Base-by-base conservation (phyloP, 345 rosid genomes). In the Rhizophora apiculata region DNA sequence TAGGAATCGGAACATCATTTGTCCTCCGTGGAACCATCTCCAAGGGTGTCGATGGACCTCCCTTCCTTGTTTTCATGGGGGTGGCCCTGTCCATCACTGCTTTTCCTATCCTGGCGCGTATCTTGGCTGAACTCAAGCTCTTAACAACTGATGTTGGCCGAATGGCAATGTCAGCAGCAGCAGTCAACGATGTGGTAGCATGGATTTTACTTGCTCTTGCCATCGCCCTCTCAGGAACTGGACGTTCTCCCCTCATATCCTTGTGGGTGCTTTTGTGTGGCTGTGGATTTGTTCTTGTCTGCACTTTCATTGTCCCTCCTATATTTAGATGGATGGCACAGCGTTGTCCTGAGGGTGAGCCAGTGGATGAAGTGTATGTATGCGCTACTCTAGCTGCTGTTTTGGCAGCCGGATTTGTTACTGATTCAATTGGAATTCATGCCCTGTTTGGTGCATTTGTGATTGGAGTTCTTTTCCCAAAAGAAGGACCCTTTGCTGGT, bases 181-280 rank as follows among this genome's bases (percentile, higher is more conserved):
- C 93, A 0, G 86, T 91, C 52, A 89, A 86, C 52, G 97, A 91
- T 61, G 79, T 91, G 18, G 85, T 86, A 3, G 97, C 97, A 8
- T 91, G 96, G 97, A 73, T 91, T 69, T 83, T 91, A 8, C 93
- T 91, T 9, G 96, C 96, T 56, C 90, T 91, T 8, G 97, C 96
- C 22, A 68, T 91, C 34, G 89, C 96, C 34, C 83, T 89, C 49
- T 78, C 91, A 0, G 90, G 92, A 37, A 54, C 82, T 15, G 76
- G 76, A 10, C 73, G 52, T 11, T 89, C 97, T 21, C 85, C 88
- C 3, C 74, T 89, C 26, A 82, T 82, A 15, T 72, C 97, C 1
- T 58, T 92, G 9, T 92, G 97, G 97, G 96, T 92, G 18, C 65
- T 92, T 26, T 34, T 92, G 27, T 74, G 82, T 29, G 97, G 92